A percentile compares a stretch with the other conserved stretches of the same genome.
Evolutionary conservation across 2,329 filamentous ascomycete genomes (phyloP).

Genomic region (Exophiala oligosperma): DNA sequence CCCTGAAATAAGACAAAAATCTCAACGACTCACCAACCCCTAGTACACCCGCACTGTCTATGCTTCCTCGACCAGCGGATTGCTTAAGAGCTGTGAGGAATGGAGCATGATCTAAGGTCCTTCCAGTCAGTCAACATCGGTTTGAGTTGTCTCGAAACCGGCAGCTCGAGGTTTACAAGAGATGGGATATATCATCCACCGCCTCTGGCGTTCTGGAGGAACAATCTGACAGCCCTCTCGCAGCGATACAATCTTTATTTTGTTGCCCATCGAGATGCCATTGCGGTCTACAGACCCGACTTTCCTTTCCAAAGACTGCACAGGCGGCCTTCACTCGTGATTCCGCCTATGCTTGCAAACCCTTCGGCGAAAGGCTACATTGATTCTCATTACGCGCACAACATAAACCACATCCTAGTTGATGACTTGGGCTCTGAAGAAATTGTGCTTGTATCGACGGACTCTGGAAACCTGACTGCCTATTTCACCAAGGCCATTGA

Average conservation of each 20-base stretch:
- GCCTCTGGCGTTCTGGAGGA: conserved; percentile 41
- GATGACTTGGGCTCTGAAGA: conserved; percentile 70
- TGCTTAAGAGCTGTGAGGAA: background rate
- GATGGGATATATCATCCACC: conserved; percentile 35
- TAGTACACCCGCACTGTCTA: background rate
- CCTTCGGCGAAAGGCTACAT: conserved; percentile 54
- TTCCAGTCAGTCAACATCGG: conserved; percentile 25
- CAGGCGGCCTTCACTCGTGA: conserved; percentile 40
- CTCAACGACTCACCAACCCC: background rate
- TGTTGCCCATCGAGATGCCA: conserved; percentile 40
- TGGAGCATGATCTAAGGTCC: conserved; percentile 25
- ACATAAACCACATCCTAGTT: conserved; percentile 68
- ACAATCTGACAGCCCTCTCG: conserved; percentile 49
- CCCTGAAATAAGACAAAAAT: too few relatives aligned
- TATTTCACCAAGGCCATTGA: conserved; percentile 62
- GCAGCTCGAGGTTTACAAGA: conserved; percentile 35
- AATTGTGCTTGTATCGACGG: conserved; percentile 66
- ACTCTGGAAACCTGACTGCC: conserved; percentile 73
- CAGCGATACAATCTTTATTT: conserved; percentile 50
- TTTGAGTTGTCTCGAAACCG: conserved; percentile 18
- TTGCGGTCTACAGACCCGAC: conserved; percentile 47
- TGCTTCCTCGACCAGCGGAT: background rate
- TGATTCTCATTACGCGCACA: conserved; percentile 55
- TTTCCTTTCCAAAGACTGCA: conserved; percentile 43
- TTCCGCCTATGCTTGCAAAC: conserved; percentile 44